Conservation (phyloP, 2,329 filamentous ascomycete genomes). For the Xylaria arbuscula region DNA sequence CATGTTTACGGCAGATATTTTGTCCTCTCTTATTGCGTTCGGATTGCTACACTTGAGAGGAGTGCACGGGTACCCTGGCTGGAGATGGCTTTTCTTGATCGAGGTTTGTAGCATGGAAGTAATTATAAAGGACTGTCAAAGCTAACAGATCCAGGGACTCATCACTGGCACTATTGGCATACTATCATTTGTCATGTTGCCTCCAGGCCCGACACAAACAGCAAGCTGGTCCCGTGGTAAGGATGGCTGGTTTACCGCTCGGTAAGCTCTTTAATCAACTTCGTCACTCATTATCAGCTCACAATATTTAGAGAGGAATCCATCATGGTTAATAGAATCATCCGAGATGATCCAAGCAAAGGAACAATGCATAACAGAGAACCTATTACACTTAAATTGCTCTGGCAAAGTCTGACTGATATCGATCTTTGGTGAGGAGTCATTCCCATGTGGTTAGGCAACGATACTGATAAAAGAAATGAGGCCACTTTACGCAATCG, state of each 20-base stretch:
- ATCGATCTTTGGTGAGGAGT: conserved; percentile 61
- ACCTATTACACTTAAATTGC: conserved; percentile 58
- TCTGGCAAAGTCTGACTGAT: conserved; percentile 62
- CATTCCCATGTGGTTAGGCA: background rate
- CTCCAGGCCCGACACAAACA: conserved; percentile 58
- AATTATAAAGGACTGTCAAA: background rate
- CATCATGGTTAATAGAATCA: conserved; percentile 67
- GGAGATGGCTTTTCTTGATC: conserved; percentile 64
- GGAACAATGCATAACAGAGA: conserved; percentile 68
- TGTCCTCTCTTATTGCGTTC: conserved; percentile 52
- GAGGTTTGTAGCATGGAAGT: conserved; percentile 50
- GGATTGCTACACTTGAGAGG: conserved; percentile 53
- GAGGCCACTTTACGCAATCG: conserved; percentile 52
- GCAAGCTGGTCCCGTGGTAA: conserved; percentile 61
- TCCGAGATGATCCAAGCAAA: conserved; percentile 67
- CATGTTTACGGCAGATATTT: conserved; percentile 49
- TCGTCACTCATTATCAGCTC: background rate
- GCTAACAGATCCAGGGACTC: conserved; percentile 39
- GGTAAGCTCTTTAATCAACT: conserved; percentile 39
- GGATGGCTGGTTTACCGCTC: conserved; percentile 66
- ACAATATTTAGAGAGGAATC: conserved; percentile 55
- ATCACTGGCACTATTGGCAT: conserved; percentile 56
- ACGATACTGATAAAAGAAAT: conserved; percentile 16
- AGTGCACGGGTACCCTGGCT: conserved; percentile 51
- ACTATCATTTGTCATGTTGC: conserved; percentile 63